phyloP scores from a whole-genome alignment of 768 basidiomycete genomes.

The Amanita molliuscula region DNA sequence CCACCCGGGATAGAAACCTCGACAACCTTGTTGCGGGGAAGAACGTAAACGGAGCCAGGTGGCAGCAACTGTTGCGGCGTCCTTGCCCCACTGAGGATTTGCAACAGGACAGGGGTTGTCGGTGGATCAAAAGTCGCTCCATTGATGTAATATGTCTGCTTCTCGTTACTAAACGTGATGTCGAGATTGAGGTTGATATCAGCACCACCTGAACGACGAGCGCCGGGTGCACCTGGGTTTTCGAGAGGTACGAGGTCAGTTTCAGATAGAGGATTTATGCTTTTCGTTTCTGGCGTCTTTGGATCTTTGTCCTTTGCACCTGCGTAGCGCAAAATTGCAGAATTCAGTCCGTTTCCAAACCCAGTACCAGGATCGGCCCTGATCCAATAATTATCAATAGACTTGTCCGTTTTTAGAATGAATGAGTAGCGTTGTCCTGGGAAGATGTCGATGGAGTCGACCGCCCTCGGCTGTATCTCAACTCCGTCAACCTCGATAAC shows the following conservation, averaged over 20 bases:
- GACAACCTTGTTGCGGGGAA: conserved; percentile 33
- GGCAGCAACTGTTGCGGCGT: conserved; percentile 40
- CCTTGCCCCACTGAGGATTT: conserved; percentile 44
- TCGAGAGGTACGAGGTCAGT: conserved; percentile 9
- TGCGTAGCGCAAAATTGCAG: conserved; percentile 41
- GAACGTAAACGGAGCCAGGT: conserved; percentile 30
- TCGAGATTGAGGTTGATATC: conserved; percentile 15
- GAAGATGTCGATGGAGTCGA: conserved; percentile 31
- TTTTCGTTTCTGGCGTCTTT: conserved; percentile 11
- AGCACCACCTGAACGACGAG: conserved; percentile 13
- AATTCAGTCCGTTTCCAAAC: conserved; percentile 34
- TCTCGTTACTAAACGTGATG: conserved; percentile 9
- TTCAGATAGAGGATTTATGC: not conserved
- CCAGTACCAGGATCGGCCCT: conserved; percentile 23
- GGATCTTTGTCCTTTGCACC: conserved; percentile 32
- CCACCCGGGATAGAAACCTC: conserved; percentile 10
- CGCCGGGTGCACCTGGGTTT: conserved; percentile 13
- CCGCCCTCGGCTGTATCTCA: conserved; percentile 19
- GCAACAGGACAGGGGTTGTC: conserved; percentile 41
- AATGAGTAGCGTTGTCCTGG: conserved; percentile 37
- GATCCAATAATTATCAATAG: conserved; percentile 34
- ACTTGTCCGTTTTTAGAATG: conserved; percentile 26
- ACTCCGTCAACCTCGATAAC: conserved; percentile 32
- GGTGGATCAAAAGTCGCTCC: conserved; percentile 25
- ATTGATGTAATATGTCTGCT: conserved; percentile 19